Percentiles rank a stretch among this genome's conserved stretches.
Conservation (phyloP, 495 filamentous ascomycete species). For the Penicillium verhagenii region DNA sequence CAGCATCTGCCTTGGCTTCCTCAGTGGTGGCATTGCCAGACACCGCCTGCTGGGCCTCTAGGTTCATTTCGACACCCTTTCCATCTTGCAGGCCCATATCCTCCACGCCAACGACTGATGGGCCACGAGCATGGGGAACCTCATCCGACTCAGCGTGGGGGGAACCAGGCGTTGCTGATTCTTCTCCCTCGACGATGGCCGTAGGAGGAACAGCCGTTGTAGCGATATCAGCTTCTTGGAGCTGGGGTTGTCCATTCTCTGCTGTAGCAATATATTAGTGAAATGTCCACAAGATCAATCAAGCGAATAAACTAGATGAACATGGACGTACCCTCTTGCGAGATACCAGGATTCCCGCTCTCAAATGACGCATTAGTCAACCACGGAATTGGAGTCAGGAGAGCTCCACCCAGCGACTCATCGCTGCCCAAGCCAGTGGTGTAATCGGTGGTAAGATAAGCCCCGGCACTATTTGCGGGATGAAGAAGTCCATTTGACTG, state of each 20-base stretch:
- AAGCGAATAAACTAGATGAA: neutral
- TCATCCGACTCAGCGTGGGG: slow-evolving; percentile 49
- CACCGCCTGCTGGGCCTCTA: slow-evolving; percentile 17
- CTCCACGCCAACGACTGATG: slow-evolving; percentile 77
- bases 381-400: slow-evolving; percentile 95
- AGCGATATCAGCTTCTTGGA: slow-evolving; percentile 8
- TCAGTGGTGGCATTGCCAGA: slow-evolving; percentile 6
- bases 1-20: slow-evolving; percentile 8
- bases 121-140: slow-evolving; percentile 75
- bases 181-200: slow-evolving; percentile 33
- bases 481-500: slow-evolving; percentile 46
- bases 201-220: slow-evolving; percentile 1
- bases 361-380: slow-evolving; percentile 47
- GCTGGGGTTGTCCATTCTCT: slow-evolving; percentile 19
- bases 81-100: slow-evolving; percentile 79
- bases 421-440: slow-evolving; percentile 65
- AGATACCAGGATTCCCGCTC: slow-evolving; percentile 20
- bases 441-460: slow-evolving; percentile 26
- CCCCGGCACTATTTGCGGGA: slow-evolving; percentile 27
- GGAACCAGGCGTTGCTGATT: slow-evolving; percentile 13
- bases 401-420: slow-evolving; percentile 85
- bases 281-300: slow-evolving; percentile 30
- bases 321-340: slow-evolving; percentile 38
- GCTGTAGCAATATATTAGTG: slow-evolving; percentile 11
- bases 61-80: slow-evolving; percentile 44